Conservation (phyloP, 768 basidiomycete genomes). For the Hericium alpestre region DNA sequence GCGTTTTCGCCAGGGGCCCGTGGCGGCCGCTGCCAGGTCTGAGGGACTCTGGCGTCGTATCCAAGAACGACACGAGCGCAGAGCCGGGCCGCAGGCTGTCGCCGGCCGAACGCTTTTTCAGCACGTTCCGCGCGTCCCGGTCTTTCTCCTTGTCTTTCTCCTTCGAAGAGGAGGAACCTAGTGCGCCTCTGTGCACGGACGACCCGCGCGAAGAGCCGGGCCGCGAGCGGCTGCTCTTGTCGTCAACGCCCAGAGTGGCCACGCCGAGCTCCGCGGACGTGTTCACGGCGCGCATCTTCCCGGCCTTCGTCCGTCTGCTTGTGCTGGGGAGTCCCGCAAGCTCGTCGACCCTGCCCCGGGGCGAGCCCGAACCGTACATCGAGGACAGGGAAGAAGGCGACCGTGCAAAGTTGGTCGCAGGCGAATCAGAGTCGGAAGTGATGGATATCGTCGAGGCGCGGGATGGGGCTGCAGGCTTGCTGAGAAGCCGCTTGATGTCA, state of each 20-base stretch:
- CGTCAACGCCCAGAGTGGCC: not conserved
- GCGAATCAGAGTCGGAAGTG: slow-evolving; percentile 11
- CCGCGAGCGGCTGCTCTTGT: not conserved
- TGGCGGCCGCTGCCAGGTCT: not conserved
- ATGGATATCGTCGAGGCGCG: slow-evolving; percentile 10
- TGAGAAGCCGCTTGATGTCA: slow-evolving; percentile 13
- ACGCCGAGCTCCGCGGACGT: not conserved
- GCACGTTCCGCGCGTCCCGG: not conserved
- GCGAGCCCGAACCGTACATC: not conserved
- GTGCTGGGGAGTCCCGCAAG: not conserved
- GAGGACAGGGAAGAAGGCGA: not conserved
- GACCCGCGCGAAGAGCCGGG: not conserved
- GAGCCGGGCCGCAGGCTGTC: not conserved
- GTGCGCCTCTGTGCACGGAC: not conserved
- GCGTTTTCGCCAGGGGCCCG: not conserved
- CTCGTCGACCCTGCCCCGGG: not conserved
- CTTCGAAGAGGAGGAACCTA: not conserved
- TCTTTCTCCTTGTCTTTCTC: not conserved
- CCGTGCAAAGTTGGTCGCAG: not conserved
- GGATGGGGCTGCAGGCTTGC: slow-evolving; percentile 12
- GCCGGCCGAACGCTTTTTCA: not conserved
- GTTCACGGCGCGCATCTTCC: not conserved
- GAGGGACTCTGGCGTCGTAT: not conserved
- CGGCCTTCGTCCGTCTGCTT: slow-evolving; percentile 5
- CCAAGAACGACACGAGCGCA: not conserved